These are phyloP conservation scores for Withania somnifera DNA, from an alignment of 305 asterid genomes.

Conservation along the genomic window DNA sequence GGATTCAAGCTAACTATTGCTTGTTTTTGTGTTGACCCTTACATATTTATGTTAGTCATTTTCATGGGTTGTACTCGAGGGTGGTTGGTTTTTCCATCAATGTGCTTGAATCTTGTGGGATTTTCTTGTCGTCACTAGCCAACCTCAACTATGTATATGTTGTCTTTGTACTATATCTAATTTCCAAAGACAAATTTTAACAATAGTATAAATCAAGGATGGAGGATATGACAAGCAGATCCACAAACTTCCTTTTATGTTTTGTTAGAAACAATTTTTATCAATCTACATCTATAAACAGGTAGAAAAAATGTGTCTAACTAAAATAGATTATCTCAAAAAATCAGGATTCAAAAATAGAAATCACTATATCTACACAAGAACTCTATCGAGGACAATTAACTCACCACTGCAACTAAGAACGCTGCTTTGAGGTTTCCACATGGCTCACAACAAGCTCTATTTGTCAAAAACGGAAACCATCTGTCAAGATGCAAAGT, in stretches of 20 bases:
- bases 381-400: background rate
- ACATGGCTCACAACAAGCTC: constrained; percentile 98
- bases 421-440: constrained; percentile 99
- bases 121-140: background rate
- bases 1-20: background rate
- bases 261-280: background rate
- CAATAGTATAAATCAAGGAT: background rate
- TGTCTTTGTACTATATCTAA: background rate
- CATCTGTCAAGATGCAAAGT: constrained; percentile 45
- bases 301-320: background rate
- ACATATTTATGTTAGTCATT: background rate
- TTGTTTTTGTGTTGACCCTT: background rate
- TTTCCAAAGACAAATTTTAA: background rate
- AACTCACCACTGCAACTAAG: constrained; percentile 97
- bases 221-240: background rate
- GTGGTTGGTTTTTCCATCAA: background rate
- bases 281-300: background rate
- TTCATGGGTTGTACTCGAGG: background rate
- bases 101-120: background rate
- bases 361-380: background rate
- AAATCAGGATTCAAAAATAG: background rate
- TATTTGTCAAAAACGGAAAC: constrained; percentile 88
- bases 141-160: background rate
- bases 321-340: background rate
- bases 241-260: background rate